These are phyloP conservation scores for Bidens hawaiensis DNA, from an alignment of 140 eudicot genomes.

Conservation along the genomic window DNA sequence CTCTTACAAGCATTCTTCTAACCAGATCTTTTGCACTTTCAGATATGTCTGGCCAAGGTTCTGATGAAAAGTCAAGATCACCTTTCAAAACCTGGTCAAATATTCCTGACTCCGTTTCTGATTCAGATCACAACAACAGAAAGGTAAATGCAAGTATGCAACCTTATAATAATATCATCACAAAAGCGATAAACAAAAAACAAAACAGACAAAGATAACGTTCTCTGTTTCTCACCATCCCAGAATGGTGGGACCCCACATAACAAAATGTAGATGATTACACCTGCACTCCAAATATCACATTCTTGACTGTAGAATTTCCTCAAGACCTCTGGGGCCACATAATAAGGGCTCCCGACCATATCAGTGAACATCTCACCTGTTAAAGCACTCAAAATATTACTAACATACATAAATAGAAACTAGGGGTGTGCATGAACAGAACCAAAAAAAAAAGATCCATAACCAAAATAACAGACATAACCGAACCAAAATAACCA, in stretches of 20 bases:
- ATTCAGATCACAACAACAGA: background rate
- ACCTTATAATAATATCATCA: background rate
- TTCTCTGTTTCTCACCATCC: constrained; percentile 8
- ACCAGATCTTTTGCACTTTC: constrained; percentile 80
- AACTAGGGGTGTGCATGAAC: no score
- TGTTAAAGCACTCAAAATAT: background rate
- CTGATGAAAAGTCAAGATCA: constrained; percentile 67
- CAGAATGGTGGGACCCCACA: constrained; percentile 1
- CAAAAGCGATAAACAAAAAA: background rate
- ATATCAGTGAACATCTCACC: constrained; percentile 6
- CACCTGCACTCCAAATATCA: constrained; percentile 1
- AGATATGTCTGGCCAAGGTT: constrained; percentile 84
- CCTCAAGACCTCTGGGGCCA: background rate
- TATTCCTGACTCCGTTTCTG: constrained; percentile 66
- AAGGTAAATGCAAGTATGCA: background rate
- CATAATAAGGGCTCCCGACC: constrained; percentile 1
- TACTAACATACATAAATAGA: background rate
- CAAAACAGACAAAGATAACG: background rate
- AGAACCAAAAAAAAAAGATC: no score
- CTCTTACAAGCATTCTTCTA: constrained; percentile 62
- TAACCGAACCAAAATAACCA: no score
- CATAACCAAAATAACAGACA: no score
- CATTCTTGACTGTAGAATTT: constrained; percentile 3
- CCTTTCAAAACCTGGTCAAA: constrained; percentile 77
- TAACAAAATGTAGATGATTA: background rate